Conservation (phyloP, 2,329 filamentous ascomycete species). For the Pyrenochaeta sp. region DNA sequence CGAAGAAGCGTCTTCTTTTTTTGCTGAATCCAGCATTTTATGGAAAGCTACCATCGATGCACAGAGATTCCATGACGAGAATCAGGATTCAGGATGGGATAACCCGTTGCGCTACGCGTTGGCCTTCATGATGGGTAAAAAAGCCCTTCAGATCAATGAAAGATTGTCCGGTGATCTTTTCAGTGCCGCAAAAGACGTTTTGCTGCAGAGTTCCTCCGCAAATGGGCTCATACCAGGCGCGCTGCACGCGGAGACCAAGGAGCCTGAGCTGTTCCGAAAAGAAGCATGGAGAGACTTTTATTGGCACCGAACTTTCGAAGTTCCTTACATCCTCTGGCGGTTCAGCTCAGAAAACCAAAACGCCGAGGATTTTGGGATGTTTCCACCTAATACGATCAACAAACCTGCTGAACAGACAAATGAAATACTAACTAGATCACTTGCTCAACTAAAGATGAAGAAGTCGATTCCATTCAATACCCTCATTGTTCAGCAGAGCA, state of each 20-base stretch:
- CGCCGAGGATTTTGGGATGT: too few species aligned
- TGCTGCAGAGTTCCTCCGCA: neutral
- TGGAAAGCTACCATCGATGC: neutral
- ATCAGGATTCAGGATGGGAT: neutral
- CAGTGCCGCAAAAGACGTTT: neutral
- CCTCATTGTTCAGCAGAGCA: slow-evolving; percentile 6
- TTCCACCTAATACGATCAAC: too few species aligned
- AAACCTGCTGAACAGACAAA: too few species aligned
- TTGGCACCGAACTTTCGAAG: neutral
- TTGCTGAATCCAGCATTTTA: neutral
- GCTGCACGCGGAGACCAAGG: neutral
- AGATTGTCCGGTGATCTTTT: neutral
- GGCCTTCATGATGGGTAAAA: neutral
- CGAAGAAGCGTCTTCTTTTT: neutral
- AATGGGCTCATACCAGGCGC: neutral
- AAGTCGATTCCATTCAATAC: too few species aligned
- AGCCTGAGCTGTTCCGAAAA: neutral
- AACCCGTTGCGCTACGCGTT: neutral
- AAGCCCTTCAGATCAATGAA: neutral
- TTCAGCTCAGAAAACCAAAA: too few species aligned
- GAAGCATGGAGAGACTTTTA: neutral
- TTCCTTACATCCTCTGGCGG: neutral
- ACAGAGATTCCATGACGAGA: neutral
- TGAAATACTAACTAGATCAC: too few species aligned
- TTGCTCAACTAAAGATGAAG: too few species aligned